Evolutionary conservation across 768 basidiomycete species (phyloP).

Genomic region (Hortiboletus flavorubellus): DNA sequence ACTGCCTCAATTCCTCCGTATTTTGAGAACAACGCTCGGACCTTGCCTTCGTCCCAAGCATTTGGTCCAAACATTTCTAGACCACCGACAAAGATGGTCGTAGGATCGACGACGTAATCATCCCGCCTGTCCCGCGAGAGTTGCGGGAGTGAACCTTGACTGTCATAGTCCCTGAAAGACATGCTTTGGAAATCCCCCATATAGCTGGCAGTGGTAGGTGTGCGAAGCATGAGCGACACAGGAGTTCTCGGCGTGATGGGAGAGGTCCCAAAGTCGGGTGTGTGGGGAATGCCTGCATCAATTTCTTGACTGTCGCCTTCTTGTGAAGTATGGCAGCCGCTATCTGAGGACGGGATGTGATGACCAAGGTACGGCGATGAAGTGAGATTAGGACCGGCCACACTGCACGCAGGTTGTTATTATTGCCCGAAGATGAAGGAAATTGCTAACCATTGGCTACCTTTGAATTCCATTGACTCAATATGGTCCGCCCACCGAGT

Average conservation of each 20-base stretch:
- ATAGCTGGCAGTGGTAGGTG: constrained; percentile 42
- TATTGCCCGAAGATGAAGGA: background rate
- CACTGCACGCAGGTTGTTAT: constrained; percentile 14
- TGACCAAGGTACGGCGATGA: constrained; percentile 14
- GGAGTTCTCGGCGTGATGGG: constrained; percentile 51
- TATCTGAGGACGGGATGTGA: constrained; percentile 19
- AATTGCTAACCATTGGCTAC: constrained; percentile 14
- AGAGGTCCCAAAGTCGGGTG: constrained; percentile 45
- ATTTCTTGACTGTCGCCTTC: constrained; percentile 36
- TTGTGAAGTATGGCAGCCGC: constrained; percentile 9
- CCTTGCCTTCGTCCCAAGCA: constrained; percentile 67
- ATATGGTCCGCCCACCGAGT: constrained; percentile 19
- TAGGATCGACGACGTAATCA: constrained; percentile 56
- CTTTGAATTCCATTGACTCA: constrained; percentile 12
- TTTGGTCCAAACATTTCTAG: constrained; percentile 60
- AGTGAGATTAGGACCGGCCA: constrained; percentile 3
- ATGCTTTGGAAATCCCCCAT: constrained; percentile 33
- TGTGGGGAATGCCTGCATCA: constrained; percentile 35
- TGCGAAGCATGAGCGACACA: constrained; percentile 45
- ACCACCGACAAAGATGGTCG: constrained; percentile 74
- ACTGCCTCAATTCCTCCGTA: constrained; percentile 66
- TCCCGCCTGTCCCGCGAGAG: constrained; percentile 24
- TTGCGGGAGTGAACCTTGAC: constrained; percentile 17
- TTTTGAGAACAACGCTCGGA: constrained; percentile 55
- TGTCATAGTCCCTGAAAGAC: constrained; percentile 22